These are phyloP conservation scores for Aegilops speltoides DNA, from an alignment of 176 grass and related monocot genomes.

Conservation along the genomic window DNA sequence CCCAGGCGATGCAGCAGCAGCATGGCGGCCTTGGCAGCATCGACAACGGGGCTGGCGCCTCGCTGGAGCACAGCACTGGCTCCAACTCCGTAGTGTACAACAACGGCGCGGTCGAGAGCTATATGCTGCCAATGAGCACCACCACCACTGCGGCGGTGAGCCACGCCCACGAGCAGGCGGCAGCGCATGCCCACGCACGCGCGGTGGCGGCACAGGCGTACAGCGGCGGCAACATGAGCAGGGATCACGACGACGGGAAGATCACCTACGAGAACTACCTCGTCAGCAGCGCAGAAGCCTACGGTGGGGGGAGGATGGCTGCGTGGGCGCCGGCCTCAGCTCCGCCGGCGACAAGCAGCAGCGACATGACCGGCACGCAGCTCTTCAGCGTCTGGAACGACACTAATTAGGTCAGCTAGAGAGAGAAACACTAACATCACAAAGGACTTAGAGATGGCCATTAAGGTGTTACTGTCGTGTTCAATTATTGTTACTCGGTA, in stretches of 20 bases:
- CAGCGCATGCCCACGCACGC: conserved; percentile 2
- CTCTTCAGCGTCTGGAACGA: conserved; percentile 70
- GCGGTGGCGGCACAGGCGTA: background rate
- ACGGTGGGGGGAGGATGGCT: conserved; percentile 19
- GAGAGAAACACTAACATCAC: conserved; percentile 34
- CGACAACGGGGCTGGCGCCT: conserved; percentile 24
- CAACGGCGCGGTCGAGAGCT: conserved; percentile 35
- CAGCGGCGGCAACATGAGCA: background rate
- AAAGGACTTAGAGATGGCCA: conserved; percentile 31
- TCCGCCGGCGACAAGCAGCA: conserved; percentile 32
- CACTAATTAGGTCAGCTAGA: conserved; percentile 27
- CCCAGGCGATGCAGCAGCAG: conserved; percentile 11
- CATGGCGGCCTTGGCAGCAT: conserved; percentile 38
- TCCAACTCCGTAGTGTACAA: conserved; percentile 74
- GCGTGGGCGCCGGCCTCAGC: conserved; percentile 23
- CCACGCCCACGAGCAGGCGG: background rate
- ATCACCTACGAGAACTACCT: conserved; percentile 40
- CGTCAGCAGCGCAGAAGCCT: conserved; percentile 28
- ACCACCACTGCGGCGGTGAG: conserved; percentile 9
- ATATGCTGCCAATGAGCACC: conserved; percentile 49
- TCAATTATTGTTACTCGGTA: conserved; percentile 17
- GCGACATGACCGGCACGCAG: conserved; percentile 39
- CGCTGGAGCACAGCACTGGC: conserved; percentile 71
- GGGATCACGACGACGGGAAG: conserved; percentile 39
- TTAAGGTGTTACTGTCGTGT: conserved; percentile 36